Conservation (phyloP, 192 early-diverging fungal species). For the Spinellus fusiger region DNA sequence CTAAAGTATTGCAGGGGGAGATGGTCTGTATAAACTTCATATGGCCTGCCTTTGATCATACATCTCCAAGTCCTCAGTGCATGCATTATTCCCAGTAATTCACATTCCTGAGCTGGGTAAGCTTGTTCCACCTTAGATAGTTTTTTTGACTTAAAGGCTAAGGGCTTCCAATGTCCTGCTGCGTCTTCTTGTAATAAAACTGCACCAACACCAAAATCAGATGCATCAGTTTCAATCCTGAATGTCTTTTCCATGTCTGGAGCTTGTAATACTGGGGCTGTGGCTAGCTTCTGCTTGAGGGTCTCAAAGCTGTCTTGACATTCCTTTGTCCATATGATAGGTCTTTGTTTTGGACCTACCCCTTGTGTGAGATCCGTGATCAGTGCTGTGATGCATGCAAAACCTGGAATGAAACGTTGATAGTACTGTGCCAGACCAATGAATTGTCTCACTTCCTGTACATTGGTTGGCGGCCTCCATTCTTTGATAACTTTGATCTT, state of each 20-base stretch:
- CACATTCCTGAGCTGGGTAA: slow-evolving; percentile 16
- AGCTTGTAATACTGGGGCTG: neutral
- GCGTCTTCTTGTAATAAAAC: neutral
- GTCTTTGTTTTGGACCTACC: neutral
- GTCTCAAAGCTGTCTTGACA: slow-evolving; percentile 1
- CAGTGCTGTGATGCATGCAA: slow-evolving; percentile 10
- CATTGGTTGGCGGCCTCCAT: slow-evolving; percentile 14
- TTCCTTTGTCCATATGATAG: neutral
- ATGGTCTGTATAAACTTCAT: slow-evolving; percentile 4
- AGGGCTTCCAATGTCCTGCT: slow-evolving; percentile 2
- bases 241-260: slow-evolving; percentile 3
- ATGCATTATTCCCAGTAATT: slow-evolving; percentile 5
- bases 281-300: neutral
- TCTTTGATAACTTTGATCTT: slow-evolving; percentile 21
- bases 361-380: slow-evolving; percentile 8
- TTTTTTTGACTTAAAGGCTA: slow-evolving; percentile 30
- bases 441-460: slow-evolving; percentile 14
- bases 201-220: slow-evolving; percentile 1
- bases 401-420: slow-evolving; percentile 14
- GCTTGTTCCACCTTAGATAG: slow-evolving; percentile 19
- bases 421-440: slow-evolving; percentile 25
- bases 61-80: slow-evolving; percentile 7
- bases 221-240: slow-evolving; percentile 1
- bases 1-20: slow-evolving; percentile 1
- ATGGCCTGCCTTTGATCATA: slow-evolving; percentile 1